Evolutionary conservation across 2,329 filamentous ascomycete species (phyloP), one percentile per base, ranked within the genome.

Genomic region (Didymellaceae sp.): DNA sequence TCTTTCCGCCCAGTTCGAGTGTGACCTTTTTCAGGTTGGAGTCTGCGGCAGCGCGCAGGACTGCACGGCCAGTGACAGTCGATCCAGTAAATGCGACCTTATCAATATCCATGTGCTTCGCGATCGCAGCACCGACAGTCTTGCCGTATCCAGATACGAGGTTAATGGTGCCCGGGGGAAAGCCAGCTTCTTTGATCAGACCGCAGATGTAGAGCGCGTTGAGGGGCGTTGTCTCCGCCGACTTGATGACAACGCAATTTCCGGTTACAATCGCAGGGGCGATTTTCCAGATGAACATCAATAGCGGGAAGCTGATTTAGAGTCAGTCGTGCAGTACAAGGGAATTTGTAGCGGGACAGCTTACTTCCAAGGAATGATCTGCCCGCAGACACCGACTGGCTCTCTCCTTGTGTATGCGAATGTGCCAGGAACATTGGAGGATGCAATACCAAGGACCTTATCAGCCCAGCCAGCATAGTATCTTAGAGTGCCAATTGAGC

Each of bases 381-480:
- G 81, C 2, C 82, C 89, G 58, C 88, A 89, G 0, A 94, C 89
- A 28, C 90, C 90, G 22, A 92, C 75, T 3, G 89, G 89, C 72
- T 93, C 85, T 57, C 86, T 83, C 46, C 90, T 76, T 0, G 88
- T 91, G 68, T 92, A 93, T 2, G 87, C 88, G 56, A 92, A 81
- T 73, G 91, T 92, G 34, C 78, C 74, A 1, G 83, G 81, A 2
- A 82, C 84, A 6, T 86, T 87, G 59, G 88, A 86, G 59, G 92
- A 90, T 10, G 87, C 86, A 67, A 89, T 84, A 26, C 89, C 89
- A 54, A 86, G 85, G 54, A 89, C 85, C 77, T 93, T 93, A 75
- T 92, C 89, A 35, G 88, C 86, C 70, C 83, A 92, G 43, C 89
- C 89, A 30, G 85, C 88, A 63, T 92, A 93, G 74, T 93, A 93